phyloP scores from a whole-genome alignment of 805 yeast genomes.

The Ogataea methylovora region DNA sequence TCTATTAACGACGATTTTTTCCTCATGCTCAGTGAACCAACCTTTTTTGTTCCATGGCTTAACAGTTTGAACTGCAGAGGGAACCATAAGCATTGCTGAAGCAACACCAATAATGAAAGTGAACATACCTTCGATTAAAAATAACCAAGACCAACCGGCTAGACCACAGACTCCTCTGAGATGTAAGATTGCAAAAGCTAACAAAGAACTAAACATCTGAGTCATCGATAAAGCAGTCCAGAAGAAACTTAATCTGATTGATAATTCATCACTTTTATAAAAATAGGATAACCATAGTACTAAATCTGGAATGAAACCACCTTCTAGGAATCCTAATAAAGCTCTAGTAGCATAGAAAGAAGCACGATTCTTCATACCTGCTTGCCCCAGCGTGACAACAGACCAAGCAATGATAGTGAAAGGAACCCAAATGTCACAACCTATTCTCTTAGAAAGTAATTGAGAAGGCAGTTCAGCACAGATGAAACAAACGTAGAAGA shows the following conservation, averaged over 20 bases:
- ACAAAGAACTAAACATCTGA: constrained; percentile 34
- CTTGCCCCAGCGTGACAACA: constrained; percentile 44
- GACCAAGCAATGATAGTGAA: constrained; percentile 52
- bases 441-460: constrained; percentile 52
- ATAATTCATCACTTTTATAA: constrained; percentile 50
- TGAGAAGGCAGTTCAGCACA: constrained; percentile 61
- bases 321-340: constrained; percentile 49
- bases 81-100: constrained; percentile 22
- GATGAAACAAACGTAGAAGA: constrained; percentile 45
- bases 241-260: constrained; percentile 50
- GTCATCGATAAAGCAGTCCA: constrained; percentile 49
- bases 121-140: constrained; percentile 53
- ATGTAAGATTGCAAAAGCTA: constrained; percentile 43
- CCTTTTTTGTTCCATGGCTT: constrained; percentile 19
- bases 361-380: constrained; percentile 27
- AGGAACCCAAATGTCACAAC: constrained; percentile 59
- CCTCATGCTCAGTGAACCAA: constrained; percentile 46
- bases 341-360: constrained; percentile 43
- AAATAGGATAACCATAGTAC: constrained; percentile 60
- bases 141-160: constrained; percentile 61
- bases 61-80: constrained; percentile 24
- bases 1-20: constrained; percentile 48
- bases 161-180: constrained; percentile 39
- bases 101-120: constrained; percentile 46
- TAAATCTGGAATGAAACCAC: constrained; percentile 63